Evolutionary conservation across 371 early-diverging fungal genomes (phyloP).

Genomic region (Mucor velutinosus): DNA sequence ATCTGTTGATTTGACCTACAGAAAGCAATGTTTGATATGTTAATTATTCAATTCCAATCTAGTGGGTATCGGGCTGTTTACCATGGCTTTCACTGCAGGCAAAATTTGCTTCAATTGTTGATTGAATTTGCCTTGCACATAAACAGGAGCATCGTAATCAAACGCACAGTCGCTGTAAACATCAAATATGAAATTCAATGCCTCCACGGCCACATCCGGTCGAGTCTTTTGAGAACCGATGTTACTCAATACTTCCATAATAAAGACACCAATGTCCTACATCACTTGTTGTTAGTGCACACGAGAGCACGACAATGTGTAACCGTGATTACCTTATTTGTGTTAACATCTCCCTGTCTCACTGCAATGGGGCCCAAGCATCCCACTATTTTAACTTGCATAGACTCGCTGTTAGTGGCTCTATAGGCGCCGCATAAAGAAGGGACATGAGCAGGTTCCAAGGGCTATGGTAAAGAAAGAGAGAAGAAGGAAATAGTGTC

Average conservation of each 20-base stretch:
- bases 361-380: conserved; percentile 75
- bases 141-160: conserved; percentile 87
- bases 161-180: conserved; percentile 83
- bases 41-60: background rate
- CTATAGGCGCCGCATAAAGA: conserved; percentile 55
- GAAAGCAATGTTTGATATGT: background rate
- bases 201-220: conserved; percentile 69
- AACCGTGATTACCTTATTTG: conserved; percentile 64
- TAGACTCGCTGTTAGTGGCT: conserved; percentile 46
- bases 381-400: conserved; percentile 74
- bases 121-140: conserved; percentile 70
- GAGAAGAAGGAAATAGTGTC: background rate
- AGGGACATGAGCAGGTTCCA: conserved; percentile 49
- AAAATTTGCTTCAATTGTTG: conserved; percentile 57
- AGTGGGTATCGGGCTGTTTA: conserved; percentile 16
- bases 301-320: background rate
- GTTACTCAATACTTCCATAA: conserved; percentile 39
- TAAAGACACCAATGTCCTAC: conserved; percentile 40
- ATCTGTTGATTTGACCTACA: conserved; percentile 68
- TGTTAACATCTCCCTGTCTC: conserved; percentile 70
- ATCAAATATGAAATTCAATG: conserved; percentile 84
- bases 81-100: conserved; percentile 52
- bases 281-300: background rate
- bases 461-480: conserved; percentile 30
- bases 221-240: conserved; percentile 36